These are phyloP conservation scores for Xylaria acuta DNA, from an alignment of 495 filamentous ascomycete species.

Conservation along the genomic window DNA sequence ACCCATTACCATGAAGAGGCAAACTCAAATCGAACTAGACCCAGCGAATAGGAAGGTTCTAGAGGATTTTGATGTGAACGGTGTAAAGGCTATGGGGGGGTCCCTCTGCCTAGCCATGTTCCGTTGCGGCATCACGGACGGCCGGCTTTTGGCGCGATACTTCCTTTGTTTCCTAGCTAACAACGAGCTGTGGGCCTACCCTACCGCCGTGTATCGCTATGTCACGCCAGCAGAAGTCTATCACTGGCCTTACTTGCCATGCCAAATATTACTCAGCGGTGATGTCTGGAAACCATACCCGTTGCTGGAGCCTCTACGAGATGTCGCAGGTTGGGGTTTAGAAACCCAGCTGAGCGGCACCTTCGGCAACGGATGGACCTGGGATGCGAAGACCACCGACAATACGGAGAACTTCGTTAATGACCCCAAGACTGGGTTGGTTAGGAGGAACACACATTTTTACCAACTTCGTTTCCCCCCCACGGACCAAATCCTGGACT, in stretches of 20 bases:
- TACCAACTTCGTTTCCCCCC: neutral
- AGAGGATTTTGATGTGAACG: neutral
- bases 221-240: neutral
- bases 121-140: neutral
- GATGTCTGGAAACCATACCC: neutral
- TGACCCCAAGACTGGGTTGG: neutral
- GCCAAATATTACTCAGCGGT: neutral
- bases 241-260: slow-evolving; percentile 11
- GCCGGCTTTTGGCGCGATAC: neutral
- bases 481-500: neutral
- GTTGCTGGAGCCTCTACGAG: neutral
- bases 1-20: slow-evolving; percentile 6
- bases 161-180: neutral
- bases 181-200: neutral
- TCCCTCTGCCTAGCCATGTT: slow-evolving; percentile 16
- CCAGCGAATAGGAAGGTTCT: neutral
- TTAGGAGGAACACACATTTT: neutral
- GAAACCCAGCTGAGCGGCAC: neutral
- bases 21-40: neutral
- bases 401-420: neutral
- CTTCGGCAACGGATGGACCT: slow-evolving; percentile 6
- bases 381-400: neutral
- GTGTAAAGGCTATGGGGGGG: neutral
- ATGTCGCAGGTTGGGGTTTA: neutral
- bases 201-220: neutral